Conservation (phyloP, 306 rosid species). For the Glycine latifolia region DNA sequence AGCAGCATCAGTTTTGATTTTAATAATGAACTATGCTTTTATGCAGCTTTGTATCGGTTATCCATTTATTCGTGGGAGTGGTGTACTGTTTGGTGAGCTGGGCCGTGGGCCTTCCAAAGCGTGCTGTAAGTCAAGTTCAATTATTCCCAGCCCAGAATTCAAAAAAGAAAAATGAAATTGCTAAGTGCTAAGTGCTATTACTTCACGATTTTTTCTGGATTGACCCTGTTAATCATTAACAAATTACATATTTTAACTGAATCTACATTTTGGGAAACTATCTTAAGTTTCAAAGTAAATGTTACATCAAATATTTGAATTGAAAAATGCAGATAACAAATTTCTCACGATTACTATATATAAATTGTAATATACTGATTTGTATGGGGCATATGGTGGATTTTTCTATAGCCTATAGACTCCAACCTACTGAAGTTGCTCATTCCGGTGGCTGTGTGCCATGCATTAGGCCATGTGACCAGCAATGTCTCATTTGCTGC, state of each 20-base stretch:
- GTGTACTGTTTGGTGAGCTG: slow-evolving; percentile 82
- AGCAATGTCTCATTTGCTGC: slow-evolving; percentile 98
- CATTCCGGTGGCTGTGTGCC: slow-evolving; percentile 90
- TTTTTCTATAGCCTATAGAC: slow-evolving; percentile 58
- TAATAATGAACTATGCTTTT: slow-evolving; percentile 11
- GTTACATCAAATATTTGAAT: slow-evolving; percentile 8
- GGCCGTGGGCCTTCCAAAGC: slow-evolving; percentile 91
- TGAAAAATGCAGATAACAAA: background rate
- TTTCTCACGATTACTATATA: background rate
- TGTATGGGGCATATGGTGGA: background rate
- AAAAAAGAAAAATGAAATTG: slow-evolving; percentile 21
- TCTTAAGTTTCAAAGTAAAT: background rate
- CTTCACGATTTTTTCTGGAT: background rate
- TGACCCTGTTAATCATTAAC: slow-evolving; percentile 15
- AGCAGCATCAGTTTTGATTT: background rate
- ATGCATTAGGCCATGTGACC: slow-evolving; percentile 95
- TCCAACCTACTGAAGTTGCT: slow-evolving; percentile 67
- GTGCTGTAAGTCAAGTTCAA: slow-evolving; percentile 71
- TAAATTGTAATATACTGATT: slow-evolving; percentile 13
- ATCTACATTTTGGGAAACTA: background rate
- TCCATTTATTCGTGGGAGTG: slow-evolving; percentile 91
- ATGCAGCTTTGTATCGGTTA: slow-evolving; percentile 88
- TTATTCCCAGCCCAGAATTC: slow-evolving; percentile 53
- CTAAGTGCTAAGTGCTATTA: background rate
- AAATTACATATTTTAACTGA: slow-evolving; percentile 5